Conservation (phyloP, 495 filamentous ascomycete species). For the Ramalina peruviana region DNA sequence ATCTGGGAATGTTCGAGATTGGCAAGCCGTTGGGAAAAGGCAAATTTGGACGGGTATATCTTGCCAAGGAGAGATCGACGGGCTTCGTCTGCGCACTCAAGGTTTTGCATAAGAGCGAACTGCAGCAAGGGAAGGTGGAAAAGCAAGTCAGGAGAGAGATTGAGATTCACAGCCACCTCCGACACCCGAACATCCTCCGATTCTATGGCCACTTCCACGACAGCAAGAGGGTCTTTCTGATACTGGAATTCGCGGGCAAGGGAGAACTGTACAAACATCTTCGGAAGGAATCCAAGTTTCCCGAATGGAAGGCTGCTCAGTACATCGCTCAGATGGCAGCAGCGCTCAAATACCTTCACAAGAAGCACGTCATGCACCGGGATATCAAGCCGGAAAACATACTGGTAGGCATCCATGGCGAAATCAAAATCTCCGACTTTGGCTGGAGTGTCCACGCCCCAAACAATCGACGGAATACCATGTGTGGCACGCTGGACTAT, state of each 20-base stretch:
- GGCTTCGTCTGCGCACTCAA: slow-evolving; percentile 95
- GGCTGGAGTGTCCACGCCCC: slow-evolving; percentile 98
- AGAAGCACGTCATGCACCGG: slow-evolving; percentile 96
- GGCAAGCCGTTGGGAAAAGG: slow-evolving; percentile 91
- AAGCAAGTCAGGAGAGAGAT: slow-evolving; percentile 96
- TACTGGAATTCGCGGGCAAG: slow-evolving; percentile 88
- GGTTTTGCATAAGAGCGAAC: slow-evolving; percentile 87
- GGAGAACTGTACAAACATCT: slow-evolving; percentile 97
- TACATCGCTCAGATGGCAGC: slow-evolving; percentile 99
- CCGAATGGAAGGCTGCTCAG: slow-evolving; percentile 91
- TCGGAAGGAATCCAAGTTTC: slow-evolving; percentile 72
- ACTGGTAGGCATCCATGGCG: slow-evolving; percentile 88
- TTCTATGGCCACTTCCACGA: slow-evolving; percentile 97
- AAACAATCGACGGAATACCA: slow-evolving; percentile 83
- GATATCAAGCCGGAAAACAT: slow-evolving; percentile 99
- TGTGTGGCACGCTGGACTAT: slow-evolving; percentile 96
- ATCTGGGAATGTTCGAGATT: slow-evolving; percentile 98
- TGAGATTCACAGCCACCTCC: slow-evolving; percentile 91
- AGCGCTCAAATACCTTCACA: slow-evolving; percentile 81
- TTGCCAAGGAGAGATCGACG: slow-evolving; percentile 76
- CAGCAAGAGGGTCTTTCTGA: slow-evolving; percentile 86
- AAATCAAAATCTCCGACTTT: slow-evolving; percentile 98
- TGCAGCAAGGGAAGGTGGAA: slow-evolving; percentile 85
- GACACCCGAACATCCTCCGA: slow-evolving; percentile 89
- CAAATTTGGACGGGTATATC: slow-evolving; percentile 93